Evolutionary conservation across 2,329 filamentous ascomycete genomes (phyloP), one percentile per base, ranked within the genome.

Genomic region (Lecanicillium sp.): DNA sequence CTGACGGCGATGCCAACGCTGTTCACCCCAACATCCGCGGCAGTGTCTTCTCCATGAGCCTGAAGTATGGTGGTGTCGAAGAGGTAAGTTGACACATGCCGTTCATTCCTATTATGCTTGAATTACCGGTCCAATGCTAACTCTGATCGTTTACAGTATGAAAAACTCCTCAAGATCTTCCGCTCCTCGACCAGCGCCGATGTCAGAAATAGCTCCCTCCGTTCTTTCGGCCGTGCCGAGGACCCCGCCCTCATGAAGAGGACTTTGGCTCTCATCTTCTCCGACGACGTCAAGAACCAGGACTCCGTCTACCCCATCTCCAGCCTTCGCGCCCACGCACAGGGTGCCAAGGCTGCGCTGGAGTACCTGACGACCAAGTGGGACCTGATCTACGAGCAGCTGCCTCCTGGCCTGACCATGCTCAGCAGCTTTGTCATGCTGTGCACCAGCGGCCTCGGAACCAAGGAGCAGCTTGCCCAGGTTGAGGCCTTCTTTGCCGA

Each of bases 21-120:
- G 81, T 97, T 44, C 88, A 96, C 65, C 88, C 90, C 37, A 97
- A 97, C 64, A 80, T 97, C 42, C 80, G 89, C 34, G 80, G 80
- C 44, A 87, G 83, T 50, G 88, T 96, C 11, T 95, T 94, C 60
- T 79, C 80, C 46, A 87, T 96, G 56, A 84, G 77, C 13, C 65
- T 97, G 51, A 83, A 85, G 54, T 81, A 90, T 55, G 90, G 90
- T 39, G 88, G 87, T 11, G 30, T 13, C 45, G 80, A 83, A 54
- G 82, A 85, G 60, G 87, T 42, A 28, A 95, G 70, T 77, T 81
- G 62, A 60, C 65, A 53, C 42, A 14, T 17, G 18, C 12, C 12
- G 12, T 7, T 15, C 6, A 13, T n/a, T 10, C 12, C 13, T 30
- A 27, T 36, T 44, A 22, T 4, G 11, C 4, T 10, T 10, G 6